phyloP scores from a whole-genome alignment of 2,329 filamentous ascomycete genomes.

The Onygenales sp. region DNA sequence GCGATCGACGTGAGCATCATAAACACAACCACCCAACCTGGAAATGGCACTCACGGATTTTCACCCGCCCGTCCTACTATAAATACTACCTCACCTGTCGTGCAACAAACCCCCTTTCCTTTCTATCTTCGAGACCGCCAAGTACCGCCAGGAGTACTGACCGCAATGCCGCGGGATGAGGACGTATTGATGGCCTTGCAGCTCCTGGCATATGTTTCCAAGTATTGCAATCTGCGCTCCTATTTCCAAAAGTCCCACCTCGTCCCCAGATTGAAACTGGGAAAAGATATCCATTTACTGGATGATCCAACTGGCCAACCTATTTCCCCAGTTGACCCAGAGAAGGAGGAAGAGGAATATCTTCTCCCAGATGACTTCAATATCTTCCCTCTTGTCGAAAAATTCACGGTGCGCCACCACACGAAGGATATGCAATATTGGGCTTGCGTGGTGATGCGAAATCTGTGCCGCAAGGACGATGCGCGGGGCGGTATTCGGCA shows the following conservation, averaged over 20 bases:
- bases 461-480: conserved; percentile 96
- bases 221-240: conserved; percentile 90
- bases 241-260: conserved; percentile 95
- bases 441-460: conserved; percentile 98
- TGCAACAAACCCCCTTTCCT: conserved; percentile 62
- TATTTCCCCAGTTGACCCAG: conserved; percentile 18
- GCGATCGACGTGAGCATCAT: conserved; percentile 77
- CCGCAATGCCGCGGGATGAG: conserved; percentile 91
- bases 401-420: conserved; percentile 93
- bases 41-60: conserved; percentile 59
- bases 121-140: conserved; percentile 71
- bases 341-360: conserved; percentile 73
- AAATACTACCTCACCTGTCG: conserved; percentile 62
- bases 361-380: conserved; percentile 90
- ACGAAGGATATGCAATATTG: conserved; percentile 99
- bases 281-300: conserved; percentile 69
- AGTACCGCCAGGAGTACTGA: conserved; percentile 61
- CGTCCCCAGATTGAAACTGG: conserved; percentile 84
- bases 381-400: conserved; percentile 95
- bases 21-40: conserved; percentile 58
- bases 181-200: conserved; percentile 98
- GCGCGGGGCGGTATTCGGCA: conserved; percentile 88
- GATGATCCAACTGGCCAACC: conserved; percentile 54
- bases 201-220: conserved; percentile 91
- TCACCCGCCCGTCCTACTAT: conserved; percentile 55